These are phyloP conservation scores for Malus asiatica DNA, from an alignment of 306 rosid genomes.

Conservation along the genomic window DNA sequence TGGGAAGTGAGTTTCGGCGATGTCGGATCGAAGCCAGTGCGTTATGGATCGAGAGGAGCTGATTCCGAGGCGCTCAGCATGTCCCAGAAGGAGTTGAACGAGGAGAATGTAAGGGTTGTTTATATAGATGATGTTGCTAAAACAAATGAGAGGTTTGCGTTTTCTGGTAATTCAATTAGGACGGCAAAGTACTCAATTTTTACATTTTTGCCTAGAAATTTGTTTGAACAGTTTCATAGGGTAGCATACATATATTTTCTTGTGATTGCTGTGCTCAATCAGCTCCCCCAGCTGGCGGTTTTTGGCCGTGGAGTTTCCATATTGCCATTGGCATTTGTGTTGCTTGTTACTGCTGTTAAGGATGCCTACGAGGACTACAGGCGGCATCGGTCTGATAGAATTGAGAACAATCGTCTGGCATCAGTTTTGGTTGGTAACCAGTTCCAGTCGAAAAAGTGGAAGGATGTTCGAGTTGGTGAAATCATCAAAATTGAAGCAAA, in stretches of 20 bases:
- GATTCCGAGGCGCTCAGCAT: conserved; percentile 56
- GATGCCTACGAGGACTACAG: conserved; percentile 88
- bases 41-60: conserved; percentile 59
- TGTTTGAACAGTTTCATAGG: conserved; percentile 93
- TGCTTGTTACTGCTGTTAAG: conserved; percentile 82
- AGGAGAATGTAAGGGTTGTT: conserved; percentile 74
- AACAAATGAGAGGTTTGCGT: conserved; percentile 62
- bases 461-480: conserved; percentile 73
- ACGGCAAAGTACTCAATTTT: conserved; percentile 64
- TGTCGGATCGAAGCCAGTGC: conserved; percentile 52
- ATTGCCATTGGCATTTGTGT: conserved; percentile 74
- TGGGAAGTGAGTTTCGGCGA: conserved; percentile 51
- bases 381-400: conserved; percentile 70
- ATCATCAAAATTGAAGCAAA: conserved; percentile 52
- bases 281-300: conserved; percentile 91
- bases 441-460: conserved; percentile 60
- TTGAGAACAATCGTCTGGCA: conserved; percentile 80
- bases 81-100: conserved; percentile 82
- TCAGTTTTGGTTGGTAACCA: conserved; percentile 51
- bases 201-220: conserved; percentile 77
- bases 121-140: conserved; percentile 50
- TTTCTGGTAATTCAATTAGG: conserved; percentile 57
- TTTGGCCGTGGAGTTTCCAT: conserved; percentile 78
- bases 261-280: conserved; percentile 78
- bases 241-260: conserved; percentile 91